These are phyloP conservation scores for Trebouxia sp. DNA, from an alignment of 139 green algal genomes.

Conservation along the genomic window DNA sequence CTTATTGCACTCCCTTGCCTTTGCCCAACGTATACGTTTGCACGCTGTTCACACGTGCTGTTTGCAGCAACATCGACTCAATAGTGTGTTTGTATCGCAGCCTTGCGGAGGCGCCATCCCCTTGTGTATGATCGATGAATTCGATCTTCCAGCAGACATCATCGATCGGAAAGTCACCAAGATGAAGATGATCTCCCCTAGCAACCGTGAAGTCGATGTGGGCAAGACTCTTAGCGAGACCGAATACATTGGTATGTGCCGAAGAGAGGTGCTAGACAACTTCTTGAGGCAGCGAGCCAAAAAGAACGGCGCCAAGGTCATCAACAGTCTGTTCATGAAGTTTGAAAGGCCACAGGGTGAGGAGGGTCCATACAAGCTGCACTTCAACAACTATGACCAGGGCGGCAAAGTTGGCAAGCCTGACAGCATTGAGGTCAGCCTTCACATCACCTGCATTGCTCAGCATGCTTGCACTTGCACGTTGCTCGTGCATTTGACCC, in stretches of 20 bases:
- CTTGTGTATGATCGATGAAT: conserved; percentile 99
- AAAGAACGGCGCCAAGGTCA: conserved; percentile 82
- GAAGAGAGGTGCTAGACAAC: conserved; percentile 84
- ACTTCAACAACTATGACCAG: conserved; percentile 93
- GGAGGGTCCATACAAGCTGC: conserved; percentile 85
- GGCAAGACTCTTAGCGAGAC: conserved; percentile 96
- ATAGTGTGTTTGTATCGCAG: conserved; percentile 48
- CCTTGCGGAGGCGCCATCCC: conserved; percentile 95
- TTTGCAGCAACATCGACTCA: not conserved
- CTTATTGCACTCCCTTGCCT: not conserved
- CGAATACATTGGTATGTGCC: conserved; percentile 94
- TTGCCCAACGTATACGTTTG: not conserved
- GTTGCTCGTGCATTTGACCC: no score
- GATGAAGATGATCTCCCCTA: conserved; percentile 99
- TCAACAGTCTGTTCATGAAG: conserved; percentile 96
- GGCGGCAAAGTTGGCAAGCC: conserved; percentile 85
- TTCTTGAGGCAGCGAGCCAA: conserved; percentile 94
- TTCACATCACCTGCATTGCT: no score
- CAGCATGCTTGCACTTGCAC: no score
- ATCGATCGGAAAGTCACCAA: conserved; percentile 97
- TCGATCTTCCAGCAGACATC: conserved; percentile 94
- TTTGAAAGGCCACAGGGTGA: conserved; percentile 66
- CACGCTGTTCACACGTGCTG: not conserved
- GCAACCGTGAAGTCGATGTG: conserved; percentile 98
- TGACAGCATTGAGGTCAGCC: conserved; percentile 46